These are phyloP conservation scores for Trichoderma endophyticum DNA, from an alignment of 2,329 filamentous ascomycete genomes.

Conservation along the genomic window DNA sequence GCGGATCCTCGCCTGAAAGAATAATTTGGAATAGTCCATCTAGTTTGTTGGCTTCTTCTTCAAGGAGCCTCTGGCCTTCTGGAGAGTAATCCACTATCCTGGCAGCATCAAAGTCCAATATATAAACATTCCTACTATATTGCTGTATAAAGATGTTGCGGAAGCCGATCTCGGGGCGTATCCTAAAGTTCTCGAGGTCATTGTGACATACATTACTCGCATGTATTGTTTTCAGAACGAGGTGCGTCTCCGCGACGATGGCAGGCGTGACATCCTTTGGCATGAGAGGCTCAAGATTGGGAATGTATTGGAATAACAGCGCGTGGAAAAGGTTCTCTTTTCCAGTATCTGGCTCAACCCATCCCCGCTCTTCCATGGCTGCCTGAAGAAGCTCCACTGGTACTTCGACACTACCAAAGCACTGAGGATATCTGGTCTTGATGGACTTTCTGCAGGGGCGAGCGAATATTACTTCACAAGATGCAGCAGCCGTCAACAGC, in stretches of 20 bases:
- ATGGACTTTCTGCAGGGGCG: not conserved
- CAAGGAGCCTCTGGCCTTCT: not conserved
- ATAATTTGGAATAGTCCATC: not conserved
- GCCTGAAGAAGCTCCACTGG: not conserved
- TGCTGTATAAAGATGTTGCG: not conserved
- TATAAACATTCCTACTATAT: not conserved
- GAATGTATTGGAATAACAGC: not conserved
- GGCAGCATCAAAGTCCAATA: not conserved
- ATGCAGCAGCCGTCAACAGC: not conserved
- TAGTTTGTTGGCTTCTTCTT: not conserved
- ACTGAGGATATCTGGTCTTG: not conserved
- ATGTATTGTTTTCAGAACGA: not conserved
- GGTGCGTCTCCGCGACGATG: not conserved
- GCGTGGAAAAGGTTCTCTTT: not conserved
- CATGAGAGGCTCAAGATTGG: not conserved
- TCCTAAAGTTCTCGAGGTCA: not conserved
- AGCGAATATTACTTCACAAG: not conserved
- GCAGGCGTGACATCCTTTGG: not conserved
- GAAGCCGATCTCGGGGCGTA: not conserved
- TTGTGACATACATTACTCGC: not conserved
- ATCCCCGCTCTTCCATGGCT: not conserved
- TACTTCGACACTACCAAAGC: not conserved
- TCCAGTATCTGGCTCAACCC: not conserved
- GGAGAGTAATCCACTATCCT: not conserved
- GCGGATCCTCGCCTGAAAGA: not conserved